A percentile compares a stretch with the other conserved stretches of the same genome.
Evolutionary conservation across 345 rosid genomes (phyloP).

Genomic region (Citrus sinensis): DVS_A1.0 CM039162.1:32219001-32219500

Average conservation of each 20-base stretch:
- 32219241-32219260: slow-evolving; percentile 3
- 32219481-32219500: not conserved
- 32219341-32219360: slow-evolving; percentile 3
- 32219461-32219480: not conserved
- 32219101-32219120: too few relatives aligned
- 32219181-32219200: slow-evolving; percentile 18
- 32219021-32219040: too few relatives aligned
- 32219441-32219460: not conserved
- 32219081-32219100: too few relatives aligned
- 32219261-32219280: not conserved
- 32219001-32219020: too few relatives aligned
- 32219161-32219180: slow-evolving; percentile 1
- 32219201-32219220: slow-evolving; percentile 25
- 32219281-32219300: not conserved
- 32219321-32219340: slow-evolving; percentile 4
- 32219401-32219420: not conserved
- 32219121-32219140: not conserved
- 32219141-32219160: slow-evolving; percentile 1
- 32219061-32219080: not conserved
- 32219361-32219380: slow-evolving; percentile 38
- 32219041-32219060: not conserved
- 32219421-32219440: not conserved
- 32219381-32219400: slow-evolving; percentile 21
- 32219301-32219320: not conserved
- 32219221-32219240: not conserved